Conservation (phyloP, 345 rosid genomes). For the Citrus cavaleriei region DNA sequence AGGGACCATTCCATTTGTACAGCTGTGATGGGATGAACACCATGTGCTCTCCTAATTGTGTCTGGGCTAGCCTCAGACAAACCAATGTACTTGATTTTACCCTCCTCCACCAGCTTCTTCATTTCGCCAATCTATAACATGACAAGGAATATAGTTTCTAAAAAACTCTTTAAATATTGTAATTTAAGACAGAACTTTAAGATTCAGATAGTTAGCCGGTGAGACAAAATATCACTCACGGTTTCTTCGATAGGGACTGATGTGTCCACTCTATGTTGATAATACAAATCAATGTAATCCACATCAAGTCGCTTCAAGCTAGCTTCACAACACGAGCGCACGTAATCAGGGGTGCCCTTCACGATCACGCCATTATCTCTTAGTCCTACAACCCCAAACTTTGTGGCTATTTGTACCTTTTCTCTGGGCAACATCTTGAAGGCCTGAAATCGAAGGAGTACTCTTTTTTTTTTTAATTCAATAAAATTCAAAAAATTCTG, state of each 20-base stretch:
- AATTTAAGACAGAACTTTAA: background rate
- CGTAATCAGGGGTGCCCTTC: conserved; percentile 49
- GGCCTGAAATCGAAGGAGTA: conserved; percentile 31
- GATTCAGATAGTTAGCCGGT: background rate
- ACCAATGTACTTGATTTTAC: conserved; percentile 51
- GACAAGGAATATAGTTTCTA: background rate
- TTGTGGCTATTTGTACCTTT: conserved; percentile 53
- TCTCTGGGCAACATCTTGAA: conserved; percentile 56
- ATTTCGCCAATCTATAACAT: conserved; percentile 46
- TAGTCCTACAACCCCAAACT: conserved; percentile 35
- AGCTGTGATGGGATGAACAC: conserved; percentile 63
- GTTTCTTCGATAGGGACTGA: conserved; percentile 54
- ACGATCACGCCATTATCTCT: conserved; percentile 7
- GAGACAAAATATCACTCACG: conserved; percentile 14
- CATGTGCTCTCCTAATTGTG: conserved; percentile 61
- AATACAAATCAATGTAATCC: conserved; percentile 49
- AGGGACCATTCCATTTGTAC: conserved; percentile 67
- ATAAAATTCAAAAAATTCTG: background rate
- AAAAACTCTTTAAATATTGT: background rate
- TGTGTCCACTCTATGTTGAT: conserved; percentile 48
- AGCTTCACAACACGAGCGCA: conserved; percentile 48
- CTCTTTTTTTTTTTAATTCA: background rate
- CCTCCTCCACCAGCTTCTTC: conserved; percentile 58
- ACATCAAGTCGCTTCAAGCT: conserved; percentile 56
- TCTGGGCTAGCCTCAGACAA: conserved; percentile 56